Evolutionary conservation across 2,329 filamentous ascomycete species (phyloP).

Genomic region (Fusarium redolens): DNA sequence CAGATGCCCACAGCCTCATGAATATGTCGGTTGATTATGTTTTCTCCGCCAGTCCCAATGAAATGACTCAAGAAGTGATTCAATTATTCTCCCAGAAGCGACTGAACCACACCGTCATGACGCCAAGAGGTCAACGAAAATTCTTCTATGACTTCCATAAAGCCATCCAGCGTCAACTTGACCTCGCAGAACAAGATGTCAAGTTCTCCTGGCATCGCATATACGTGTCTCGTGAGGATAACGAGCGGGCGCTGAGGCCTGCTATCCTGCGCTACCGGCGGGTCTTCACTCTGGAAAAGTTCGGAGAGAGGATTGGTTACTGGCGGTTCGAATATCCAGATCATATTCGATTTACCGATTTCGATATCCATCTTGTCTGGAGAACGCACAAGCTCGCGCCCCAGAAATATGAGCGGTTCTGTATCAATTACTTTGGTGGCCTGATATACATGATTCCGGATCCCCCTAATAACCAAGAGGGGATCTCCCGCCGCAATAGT

Average conservation of each 20-base stretch:
- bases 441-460: conserved; percentile 27
- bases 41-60: not conserved
- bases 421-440: not conserved
- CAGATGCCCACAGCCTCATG: conserved; percentile 8
- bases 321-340: not conserved
- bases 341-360: not conserved
- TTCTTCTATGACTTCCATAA: conserved; percentile 24
- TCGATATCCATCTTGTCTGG: conserved; percentile 37
- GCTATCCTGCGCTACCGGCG: conserved; percentile 27
- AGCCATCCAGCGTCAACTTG: conserved; percentile 19
- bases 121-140: not conserved
- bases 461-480: not conserved
- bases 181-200: conserved; percentile 15
- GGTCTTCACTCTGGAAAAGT: conserved; percentile 27
- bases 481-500: not conserved
- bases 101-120: not conserved
- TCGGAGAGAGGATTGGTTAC: not conserved
- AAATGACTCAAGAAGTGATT: not conserved
- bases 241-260: conserved; percentile 4
- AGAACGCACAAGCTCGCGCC: conserved; percentile 36
- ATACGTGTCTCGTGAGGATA: not conserved
- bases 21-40: conserved; percentile 10
- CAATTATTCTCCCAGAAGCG: not conserved
- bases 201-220: conserved; percentile 37
- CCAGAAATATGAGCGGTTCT: conserved; percentile 20